Percentiles rank a stretch among this genome's conserved stretches.
phyloP scores from a whole-genome alignment of 345 rosid genomes.

The Populus simonii region DNA sequence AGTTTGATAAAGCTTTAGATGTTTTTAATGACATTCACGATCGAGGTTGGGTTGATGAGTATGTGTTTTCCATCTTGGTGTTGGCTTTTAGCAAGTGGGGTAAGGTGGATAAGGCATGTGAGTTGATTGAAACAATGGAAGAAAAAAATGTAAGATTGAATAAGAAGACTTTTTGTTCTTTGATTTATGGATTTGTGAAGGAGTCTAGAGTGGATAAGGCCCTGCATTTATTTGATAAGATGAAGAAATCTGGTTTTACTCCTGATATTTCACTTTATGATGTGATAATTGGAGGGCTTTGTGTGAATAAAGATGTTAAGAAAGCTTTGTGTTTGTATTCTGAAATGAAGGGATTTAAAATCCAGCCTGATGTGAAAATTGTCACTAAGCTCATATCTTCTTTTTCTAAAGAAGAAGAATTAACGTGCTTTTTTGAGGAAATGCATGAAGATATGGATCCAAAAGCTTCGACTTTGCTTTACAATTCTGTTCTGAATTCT shows the following conservation, averaged over 20 bases:
- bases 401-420: conserved; percentile 47
- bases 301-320: conserved; percentile 47
- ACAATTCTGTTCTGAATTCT: conserved; percentile 43
- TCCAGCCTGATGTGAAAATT: conserved; percentile 53
- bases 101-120: conserved; percentile 66
- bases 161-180: conserved; percentile 57
- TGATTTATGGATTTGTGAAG: conserved; percentile 79
- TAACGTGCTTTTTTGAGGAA: conserved; percentile 38
- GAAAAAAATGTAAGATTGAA: conserved; percentile 48
- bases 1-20: conserved; percentile 47
- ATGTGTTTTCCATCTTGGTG: conserved; percentile 54
- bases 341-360: conserved; percentile 55
- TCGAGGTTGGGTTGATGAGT: conserved; percentile 66
- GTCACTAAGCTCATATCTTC: conserved; percentile 55
- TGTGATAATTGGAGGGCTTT: conserved; percentile 67
- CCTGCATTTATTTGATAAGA: conserved; percentile 54
- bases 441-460: conserved; percentile 41
- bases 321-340: conserved; percentile 54
- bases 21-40: conserved; percentile 52
- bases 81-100: conserved; percentile 67
- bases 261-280: conserved; percentile 61
- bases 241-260: conserved; percentile 49
- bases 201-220: conserved; percentile 62
- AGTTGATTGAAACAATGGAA: conserved; percentile 67
- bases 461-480: conserved; percentile 46